These are phyloP conservation scores for Larix kaempferi DNA, from an alignment of 75 land plant genomes.

Conservation along the genomic window DNA sequence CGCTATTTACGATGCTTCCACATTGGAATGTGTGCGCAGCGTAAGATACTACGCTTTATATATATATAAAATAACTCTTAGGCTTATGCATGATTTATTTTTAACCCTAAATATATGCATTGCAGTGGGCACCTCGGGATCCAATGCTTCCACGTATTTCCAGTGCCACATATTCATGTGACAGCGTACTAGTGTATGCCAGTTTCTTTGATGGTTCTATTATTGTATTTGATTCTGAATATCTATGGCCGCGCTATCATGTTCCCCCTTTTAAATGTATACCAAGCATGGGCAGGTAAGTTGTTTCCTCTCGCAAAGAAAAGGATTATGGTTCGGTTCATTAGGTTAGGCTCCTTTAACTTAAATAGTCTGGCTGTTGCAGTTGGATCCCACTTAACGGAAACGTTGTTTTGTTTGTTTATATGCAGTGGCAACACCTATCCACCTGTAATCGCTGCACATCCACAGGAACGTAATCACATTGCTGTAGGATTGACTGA, in stretches of 20 bases:
- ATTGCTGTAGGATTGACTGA: constrained; percentile 48
- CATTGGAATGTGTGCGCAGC: constrained; percentile 35
- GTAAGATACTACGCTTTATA: constrained; percentile 23
- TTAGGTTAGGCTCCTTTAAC: background rate
- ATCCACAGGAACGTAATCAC: constrained; percentile 39
- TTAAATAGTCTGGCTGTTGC: background rate
- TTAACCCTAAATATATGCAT: too few species aligned
- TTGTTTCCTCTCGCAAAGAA: background rate
- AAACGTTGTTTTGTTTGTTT: background rate
- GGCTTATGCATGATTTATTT: too few species aligned
- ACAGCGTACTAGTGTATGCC: constrained; percentile 52
- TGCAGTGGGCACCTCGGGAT: constrained; percentile 57
- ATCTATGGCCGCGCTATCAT: constrained; percentile 40
- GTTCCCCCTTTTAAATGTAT: constrained; percentile 45
- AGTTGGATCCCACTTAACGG: background rate
- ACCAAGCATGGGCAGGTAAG: constrained; percentile 11
- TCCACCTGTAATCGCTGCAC: constrained; percentile 57
- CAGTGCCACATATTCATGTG: constrained; percentile 63
- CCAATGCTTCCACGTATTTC: constrained; percentile 49
- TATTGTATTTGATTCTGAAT: constrained; percentile 53
- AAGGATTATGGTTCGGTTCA: background rate
- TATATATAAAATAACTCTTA: too few species aligned
- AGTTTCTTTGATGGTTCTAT: constrained; percentile 62
- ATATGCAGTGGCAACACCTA: constrained; percentile 28
- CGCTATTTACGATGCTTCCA: constrained; percentile 47